A percentile compares a stretch with the other conserved stretches of the same genome.
phyloP scores from a whole-genome alignment of 345 rosid species.

The Cardamine occulta region DNA sequence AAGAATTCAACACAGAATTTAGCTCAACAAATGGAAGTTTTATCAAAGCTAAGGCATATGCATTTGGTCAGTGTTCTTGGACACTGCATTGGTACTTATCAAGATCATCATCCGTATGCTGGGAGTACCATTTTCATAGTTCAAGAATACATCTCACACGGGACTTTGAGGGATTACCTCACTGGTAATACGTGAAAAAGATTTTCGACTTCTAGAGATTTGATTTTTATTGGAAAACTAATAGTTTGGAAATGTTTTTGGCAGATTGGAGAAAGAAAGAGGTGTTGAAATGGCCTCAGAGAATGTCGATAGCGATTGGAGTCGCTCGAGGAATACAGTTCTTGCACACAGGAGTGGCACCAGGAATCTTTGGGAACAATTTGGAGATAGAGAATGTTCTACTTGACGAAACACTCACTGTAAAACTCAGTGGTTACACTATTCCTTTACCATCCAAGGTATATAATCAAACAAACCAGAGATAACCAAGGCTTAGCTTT shows the following conservation, averaged over 20 bases:
- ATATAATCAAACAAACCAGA: background rate
- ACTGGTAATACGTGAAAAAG: constrained; percentile 55
- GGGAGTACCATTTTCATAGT: constrained; percentile 64
- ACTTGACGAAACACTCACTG: constrained; percentile 75
- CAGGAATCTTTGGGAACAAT: constrained; percentile 78
- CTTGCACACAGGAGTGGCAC: constrained; percentile 85
- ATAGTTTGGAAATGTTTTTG: constrained; percentile 16
- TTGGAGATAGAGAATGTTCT: constrained; percentile 69
- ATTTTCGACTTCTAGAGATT: background rate
- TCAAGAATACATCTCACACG: constrained; percentile 74
- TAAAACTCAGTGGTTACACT: constrained; percentile 69
- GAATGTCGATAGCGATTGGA: constrained; percentile 82
- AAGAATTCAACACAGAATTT: constrained; percentile 64
- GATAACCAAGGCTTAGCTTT: constrained; percentile 22
- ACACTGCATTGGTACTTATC: constrained; percentile 72
- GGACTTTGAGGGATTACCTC: constrained; percentile 66
- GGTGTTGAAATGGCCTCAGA: constrained; percentile 84
- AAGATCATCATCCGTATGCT: constrained; percentile 69
- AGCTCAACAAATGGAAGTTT: constrained; percentile 71
- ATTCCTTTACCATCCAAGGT: constrained; percentile 84
- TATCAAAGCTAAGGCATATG: constrained; percentile 88
- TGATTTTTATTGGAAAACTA: constrained; percentile 8
- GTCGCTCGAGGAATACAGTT: constrained; percentile 90
- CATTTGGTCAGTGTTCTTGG: constrained; percentile 89
- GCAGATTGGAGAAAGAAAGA: constrained; percentile 82